These are phyloP conservation scores for Neoboletus brunneissimus DNA, from an alignment of 768 basidiomycete genomes.

Conservation along the genomic window DNA sequence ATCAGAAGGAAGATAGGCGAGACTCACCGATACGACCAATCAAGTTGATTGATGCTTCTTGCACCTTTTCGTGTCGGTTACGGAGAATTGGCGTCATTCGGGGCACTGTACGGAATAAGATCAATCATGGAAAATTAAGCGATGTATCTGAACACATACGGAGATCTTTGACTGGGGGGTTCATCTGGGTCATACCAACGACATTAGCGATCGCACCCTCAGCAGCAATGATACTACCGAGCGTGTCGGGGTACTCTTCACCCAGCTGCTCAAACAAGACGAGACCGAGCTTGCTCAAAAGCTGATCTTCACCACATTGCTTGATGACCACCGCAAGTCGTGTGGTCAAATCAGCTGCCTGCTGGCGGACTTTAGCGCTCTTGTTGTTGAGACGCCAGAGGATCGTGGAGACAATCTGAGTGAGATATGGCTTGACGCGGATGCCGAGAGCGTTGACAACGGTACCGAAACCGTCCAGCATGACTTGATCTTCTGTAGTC, in stretches of 20 bases:
- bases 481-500: conserved; percentile 97
- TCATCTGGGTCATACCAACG: conserved; percentile 99
- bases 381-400: conserved; percentile 99
- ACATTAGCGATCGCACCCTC: conserved; percentile 99
- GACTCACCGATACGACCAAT: conserved; percentile 86
- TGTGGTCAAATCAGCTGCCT: conserved; percentile 98
- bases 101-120: conserved; percentile 60
- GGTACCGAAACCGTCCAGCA: conserved; percentile 97
- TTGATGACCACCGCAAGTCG: conserved; percentile 97
- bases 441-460: conserved; percentile 96
- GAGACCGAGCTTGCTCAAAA: conserved; percentile 92
- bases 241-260: conserved; percentile 98
- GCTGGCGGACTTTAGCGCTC: conserved; percentile 97
- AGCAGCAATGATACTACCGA: conserved; percentile 98
- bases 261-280: conserved; percentile 98
- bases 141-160: conserved; percentile 52
- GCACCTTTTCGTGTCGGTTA: conserved; percentile 98
- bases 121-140: not conserved
- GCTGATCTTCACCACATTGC: conserved; percentile 94
- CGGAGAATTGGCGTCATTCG: conserved; percentile 99
- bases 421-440: conserved; percentile 97
- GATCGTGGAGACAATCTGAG: conserved; percentile 97
- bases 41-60: conserved; percentile 98
- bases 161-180: conserved; percentile 98
- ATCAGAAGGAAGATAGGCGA: not conserved